A percentile compares a stretch with the other conserved stretches of the same genome.
phyloP scores from a whole-genome alignment of 1,284 basidiomycete genomes.

The Schizophyllum amplum region DNA sequence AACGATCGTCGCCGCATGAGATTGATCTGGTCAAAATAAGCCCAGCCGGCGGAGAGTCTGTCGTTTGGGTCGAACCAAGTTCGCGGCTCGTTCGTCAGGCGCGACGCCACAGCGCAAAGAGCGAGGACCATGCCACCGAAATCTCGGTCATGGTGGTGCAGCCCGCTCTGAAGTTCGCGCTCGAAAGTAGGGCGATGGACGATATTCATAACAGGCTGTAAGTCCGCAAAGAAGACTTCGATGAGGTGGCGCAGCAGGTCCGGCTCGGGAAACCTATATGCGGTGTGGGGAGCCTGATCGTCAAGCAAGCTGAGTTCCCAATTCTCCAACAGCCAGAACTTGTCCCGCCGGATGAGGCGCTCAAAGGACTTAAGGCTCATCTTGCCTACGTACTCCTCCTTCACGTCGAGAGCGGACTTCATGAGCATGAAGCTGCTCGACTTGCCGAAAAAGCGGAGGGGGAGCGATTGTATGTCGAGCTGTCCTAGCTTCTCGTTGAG shows the following conservation, averaged over 20 bases:
- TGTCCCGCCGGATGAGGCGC: not conserved
- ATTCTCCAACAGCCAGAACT: not conserved
- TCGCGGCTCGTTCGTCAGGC: slow-evolving; percentile 56
- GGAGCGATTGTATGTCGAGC: not conserved
- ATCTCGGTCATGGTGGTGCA: slow-evolving; percentile 37
- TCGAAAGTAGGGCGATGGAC: slow-evolving; percentile 10
- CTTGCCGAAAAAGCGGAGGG: slow-evolving; percentile 8
- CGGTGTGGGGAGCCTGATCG: not conserved
- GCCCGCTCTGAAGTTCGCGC: not conserved
- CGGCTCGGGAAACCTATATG: not conserved
- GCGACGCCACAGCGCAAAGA: slow-evolving; percentile 55
- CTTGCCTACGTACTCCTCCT: slow-evolving; percentile 7
- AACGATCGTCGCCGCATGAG: not conserved
- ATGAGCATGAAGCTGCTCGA: slow-evolving; percentile 10
- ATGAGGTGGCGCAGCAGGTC: slow-evolving; percentile 4
- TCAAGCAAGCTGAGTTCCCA: slow-evolving; percentile 12
- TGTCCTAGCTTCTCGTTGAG: not conserved
- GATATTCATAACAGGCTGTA: slow-evolving; percentile 7
- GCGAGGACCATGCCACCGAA: slow-evolving; percentile 53
- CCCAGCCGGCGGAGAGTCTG: slow-evolving; percentile 15
- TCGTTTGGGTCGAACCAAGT: slow-evolving; percentile 33
- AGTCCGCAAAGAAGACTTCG: slow-evolving; percentile 5
- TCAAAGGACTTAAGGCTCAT: not conserved
- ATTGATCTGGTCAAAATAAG: slow-evolving; percentile 4
- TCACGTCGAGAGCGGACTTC: slow-evolving; percentile 7